These are phyloP conservation scores for Globisporangium radiosum DNA, from an alignment of 352 stramenopile species.

Conservation along the genomic window DNA sequence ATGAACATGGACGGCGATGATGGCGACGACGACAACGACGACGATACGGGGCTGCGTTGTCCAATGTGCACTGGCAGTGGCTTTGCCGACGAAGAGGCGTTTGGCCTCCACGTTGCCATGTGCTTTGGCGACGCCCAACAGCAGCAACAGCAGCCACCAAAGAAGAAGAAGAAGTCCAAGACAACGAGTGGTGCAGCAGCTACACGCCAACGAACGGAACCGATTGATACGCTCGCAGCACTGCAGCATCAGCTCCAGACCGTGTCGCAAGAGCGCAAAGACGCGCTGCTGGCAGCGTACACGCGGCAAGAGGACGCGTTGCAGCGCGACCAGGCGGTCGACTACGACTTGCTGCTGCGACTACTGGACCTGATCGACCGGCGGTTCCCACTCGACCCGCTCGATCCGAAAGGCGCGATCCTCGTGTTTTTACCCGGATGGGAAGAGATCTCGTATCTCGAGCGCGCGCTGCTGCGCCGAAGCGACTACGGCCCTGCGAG, in stretches of 20 bases:
- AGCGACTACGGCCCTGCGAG: constrained; percentile 37
- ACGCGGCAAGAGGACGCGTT: constrained; percentile 55
- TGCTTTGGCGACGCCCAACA: constrained; percentile 50
- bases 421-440: constrained; percentile 80
- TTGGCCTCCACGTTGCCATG: constrained; percentile 81
- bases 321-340: constrained; percentile 53
- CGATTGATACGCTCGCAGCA: constrained; percentile 24
- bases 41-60: constrained; percentile 46
- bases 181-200: not conserved
- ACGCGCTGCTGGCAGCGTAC: constrained; percentile 41
- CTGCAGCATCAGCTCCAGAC: constrained; percentile 26
- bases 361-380: constrained; percentile 56
- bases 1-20: not conserved
- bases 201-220: constrained; percentile 14
- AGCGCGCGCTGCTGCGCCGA: constrained; percentile 48
- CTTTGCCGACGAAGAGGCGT: constrained; percentile 78
- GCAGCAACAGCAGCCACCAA: constrained; percentile 10
- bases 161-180: constrained; percentile 9
- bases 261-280: constrained; percentile 29
- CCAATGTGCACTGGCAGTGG: constrained; percentile 69
- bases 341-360: constrained; percentile 63
- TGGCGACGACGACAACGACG: not conserved
- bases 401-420: constrained; percentile 57
- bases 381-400: constrained; percentile 36
- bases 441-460: constrained; percentile 81